Conservation (phyloP, 31 red algal genomes). For the Asparagopsis taxiformis region DNA sequence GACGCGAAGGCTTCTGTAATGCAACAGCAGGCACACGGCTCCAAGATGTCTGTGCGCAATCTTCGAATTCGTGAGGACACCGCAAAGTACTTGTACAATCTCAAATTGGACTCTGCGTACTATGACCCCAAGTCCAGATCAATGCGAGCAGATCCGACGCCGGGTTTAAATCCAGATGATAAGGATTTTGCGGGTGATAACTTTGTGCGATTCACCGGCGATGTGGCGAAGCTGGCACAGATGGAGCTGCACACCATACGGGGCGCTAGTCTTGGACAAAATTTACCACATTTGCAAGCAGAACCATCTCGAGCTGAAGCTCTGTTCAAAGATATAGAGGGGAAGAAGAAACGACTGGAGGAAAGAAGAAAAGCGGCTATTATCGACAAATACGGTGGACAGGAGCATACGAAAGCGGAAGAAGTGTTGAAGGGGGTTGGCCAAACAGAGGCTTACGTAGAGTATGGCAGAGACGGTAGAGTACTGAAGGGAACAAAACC, state of each 20-base stretch:
- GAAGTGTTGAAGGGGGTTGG: slow-evolving; percentile 25
- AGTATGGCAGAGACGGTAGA: slow-evolving; percentile 43
- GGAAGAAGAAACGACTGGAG: slow-evolving; percentile 51
- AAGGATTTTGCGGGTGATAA: slow-evolving; percentile 96
- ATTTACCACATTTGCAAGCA: slow-evolving; percentile 76
- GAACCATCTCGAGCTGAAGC: slow-evolving; percentile 87
- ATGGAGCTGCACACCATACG: slow-evolving; percentile 78
- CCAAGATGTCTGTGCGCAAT: slow-evolving; percentile 78
- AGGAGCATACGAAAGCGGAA: slow-evolving; percentile 45
- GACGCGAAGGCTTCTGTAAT: slow-evolving; percentile 36
- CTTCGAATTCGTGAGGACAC: slow-evolving; percentile 93
- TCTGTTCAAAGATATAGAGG: slow-evolving; percentile 70
- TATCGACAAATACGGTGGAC: slow-evolving; percentile 75
- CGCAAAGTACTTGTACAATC: slow-evolving; percentile 88
- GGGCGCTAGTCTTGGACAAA: slow-evolving; percentile 39
- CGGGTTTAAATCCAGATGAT: slow-evolving; percentile 70
- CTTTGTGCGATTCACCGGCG: slow-evolving; percentile 81
- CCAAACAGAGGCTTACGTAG: slow-evolving; percentile 53
- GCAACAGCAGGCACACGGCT: slow-evolving; percentile 41
- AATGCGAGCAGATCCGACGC: slow-evolving; percentile 88
- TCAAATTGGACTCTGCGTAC: slow-evolving; percentile 82
- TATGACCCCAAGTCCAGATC: slow-evolving; percentile 95
- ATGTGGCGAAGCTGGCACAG: slow-evolving; percentile 63
- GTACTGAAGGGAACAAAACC: slow-evolving; percentile 14
- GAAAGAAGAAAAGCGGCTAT: slow-evolving; percentile 64